Evolutionary conservation across 106 monocot genomes (phyloP), one percentile per base, ranked within the genome.

Genomic region (Posidonia australis): DNA sequence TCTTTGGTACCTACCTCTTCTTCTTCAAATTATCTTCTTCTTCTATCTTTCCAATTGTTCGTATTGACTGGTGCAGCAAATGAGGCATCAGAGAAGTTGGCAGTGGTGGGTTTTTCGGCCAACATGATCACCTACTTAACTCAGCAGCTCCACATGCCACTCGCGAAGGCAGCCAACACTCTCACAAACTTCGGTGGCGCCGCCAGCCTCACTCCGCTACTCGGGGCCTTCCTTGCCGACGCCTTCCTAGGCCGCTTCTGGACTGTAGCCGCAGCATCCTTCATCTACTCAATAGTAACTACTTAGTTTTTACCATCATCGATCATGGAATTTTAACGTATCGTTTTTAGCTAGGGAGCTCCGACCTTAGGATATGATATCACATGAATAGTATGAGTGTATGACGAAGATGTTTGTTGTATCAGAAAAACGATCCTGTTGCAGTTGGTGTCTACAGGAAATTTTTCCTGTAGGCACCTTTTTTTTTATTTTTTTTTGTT

Each of bases 121-220:
- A 92, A 92, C 87, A 92, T 92, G 92, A 62, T 92, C 19, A 82
- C 63, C 3, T 92, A 92, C 73, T 55, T 92, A 16, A 92, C 92
- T 1, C 69, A 80, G 59, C 78, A 92, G 76, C 80, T 88, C 12
- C 81, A 88, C 68, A 68, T 92, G 80, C 92, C 92, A 0, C 65
- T 82, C 14, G 66, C 74, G 13, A 82, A 87, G 64, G 82, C 87
- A n/a, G 87, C 92, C 66, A 88, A 54, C 62, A 88, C 92, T n/a
- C 75, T 88, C 62, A 92, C 87, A 7, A 92, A 87, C 84, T 92
- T 88, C 69, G 62, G 74, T 62, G 92, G 88, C 70, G 79, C 84
- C 24, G 82, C 87, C 30, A 82, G 87, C 80, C 53, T 87, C 23
- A 84, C 84, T 17, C 87, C 92, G 12, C 76, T 92, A 5, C 57